phyloP scores from a whole-genome alignment of 768 basidiomycete genomes.

The Wakefieldia striispora region DNA sequence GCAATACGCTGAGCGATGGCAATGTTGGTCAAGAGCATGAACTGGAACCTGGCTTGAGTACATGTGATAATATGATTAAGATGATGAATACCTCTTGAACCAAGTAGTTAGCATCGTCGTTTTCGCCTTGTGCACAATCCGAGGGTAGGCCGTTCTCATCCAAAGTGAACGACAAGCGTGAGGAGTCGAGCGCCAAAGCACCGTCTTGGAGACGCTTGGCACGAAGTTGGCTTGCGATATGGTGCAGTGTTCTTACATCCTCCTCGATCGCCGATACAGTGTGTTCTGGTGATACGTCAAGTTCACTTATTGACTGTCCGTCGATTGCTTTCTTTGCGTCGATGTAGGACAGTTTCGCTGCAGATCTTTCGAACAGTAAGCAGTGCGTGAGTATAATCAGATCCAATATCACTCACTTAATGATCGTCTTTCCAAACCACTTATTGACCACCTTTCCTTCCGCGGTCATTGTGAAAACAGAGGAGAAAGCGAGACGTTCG shows the following conservation, averaged over 20 bases:
- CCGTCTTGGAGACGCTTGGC: conserved; percentile 76
- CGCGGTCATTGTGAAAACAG: conserved; percentile 79
- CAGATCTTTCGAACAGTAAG: conserved; percentile 54
- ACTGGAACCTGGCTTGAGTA: conserved; percentile 43
- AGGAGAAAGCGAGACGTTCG: conserved; percentile 90
- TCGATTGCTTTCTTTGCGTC: conserved; percentile 83
- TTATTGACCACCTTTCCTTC: conserved; percentile 83
- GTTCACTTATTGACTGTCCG: conserved; percentile 56
- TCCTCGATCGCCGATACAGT: conserved; percentile 58
- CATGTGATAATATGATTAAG: neutral
- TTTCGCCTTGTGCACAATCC: conserved; percentile 70
- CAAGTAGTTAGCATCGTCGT: conserved; percentile 71
- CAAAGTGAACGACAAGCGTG: conserved; percentile 72
- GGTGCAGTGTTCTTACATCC: conserved; percentile 71
- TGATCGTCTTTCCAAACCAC: conserved; percentile 91
- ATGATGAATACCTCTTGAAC: conserved; percentile 76
- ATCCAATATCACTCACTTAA: conserved; percentile 57
- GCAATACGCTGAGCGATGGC: conserved; percentile 92
- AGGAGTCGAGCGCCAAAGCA: conserved; percentile 66
- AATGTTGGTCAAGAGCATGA: conserved; percentile 92
- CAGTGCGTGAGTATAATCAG: neutral
- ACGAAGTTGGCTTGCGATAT: conserved; percentile 71
- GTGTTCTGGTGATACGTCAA: conserved; percentile 58
- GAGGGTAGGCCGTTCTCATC: conserved; percentile 76
- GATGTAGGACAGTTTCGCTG: conserved; percentile 79